Conservation (phyloP, 2,329 filamentous ascomycete species). For the Colletotrichum trifolii region DNA sequence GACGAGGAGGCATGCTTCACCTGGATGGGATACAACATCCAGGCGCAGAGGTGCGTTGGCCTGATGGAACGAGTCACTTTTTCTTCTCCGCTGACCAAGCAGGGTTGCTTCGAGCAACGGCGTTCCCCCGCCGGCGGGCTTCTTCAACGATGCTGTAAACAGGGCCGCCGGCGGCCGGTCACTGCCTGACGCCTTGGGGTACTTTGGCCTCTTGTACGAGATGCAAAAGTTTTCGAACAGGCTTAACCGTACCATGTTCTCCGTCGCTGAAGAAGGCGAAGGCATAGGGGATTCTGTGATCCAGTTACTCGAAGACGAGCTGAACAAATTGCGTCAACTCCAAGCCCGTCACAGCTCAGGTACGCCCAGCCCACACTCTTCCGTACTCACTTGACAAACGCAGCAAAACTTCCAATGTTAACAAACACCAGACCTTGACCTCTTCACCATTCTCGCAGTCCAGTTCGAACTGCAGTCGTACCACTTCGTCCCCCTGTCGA, state of each 20-base stretch:
- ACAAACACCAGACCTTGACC: constrained; percentile 54
- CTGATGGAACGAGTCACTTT: neutral
- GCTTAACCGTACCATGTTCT: constrained; percentile 59
- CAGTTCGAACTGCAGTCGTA: constrained; percentile 65
- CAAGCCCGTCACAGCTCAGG: constrained; percentile 60
- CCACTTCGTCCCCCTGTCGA: constrained; percentile 60
- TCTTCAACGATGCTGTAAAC: constrained; percentile 63
- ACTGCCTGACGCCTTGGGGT: constrained; percentile 54
- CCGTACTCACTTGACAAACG: too few species aligned
- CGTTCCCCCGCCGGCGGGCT: constrained; percentile 55
- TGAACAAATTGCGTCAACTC: constrained; percentile 58
- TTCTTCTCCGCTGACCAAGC: constrained; percentile 36
- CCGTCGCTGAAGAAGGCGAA: constrained; percentile 57
- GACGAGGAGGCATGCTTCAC: constrained; percentile 64
- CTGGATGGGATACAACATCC: constrained; percentile 64
- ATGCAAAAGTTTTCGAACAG: constrained; percentile 63
- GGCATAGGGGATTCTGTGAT: constrained; percentile 60
- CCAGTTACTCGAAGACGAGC: constrained; percentile 62
- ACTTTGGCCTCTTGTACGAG: constrained; percentile 59
- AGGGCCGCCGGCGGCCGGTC: constrained; percentile 53
- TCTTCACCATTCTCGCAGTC: constrained; percentile 60
- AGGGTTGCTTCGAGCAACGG: constrained; percentile 57
- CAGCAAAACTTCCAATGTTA: neutral
- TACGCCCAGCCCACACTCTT: constrained; percentile 40
- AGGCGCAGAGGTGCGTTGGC: constrained; percentile 57